Conservation (phyloP, 2,329 filamentous ascomycete genomes). For the Cryphonectria nitschkei region DNA sequence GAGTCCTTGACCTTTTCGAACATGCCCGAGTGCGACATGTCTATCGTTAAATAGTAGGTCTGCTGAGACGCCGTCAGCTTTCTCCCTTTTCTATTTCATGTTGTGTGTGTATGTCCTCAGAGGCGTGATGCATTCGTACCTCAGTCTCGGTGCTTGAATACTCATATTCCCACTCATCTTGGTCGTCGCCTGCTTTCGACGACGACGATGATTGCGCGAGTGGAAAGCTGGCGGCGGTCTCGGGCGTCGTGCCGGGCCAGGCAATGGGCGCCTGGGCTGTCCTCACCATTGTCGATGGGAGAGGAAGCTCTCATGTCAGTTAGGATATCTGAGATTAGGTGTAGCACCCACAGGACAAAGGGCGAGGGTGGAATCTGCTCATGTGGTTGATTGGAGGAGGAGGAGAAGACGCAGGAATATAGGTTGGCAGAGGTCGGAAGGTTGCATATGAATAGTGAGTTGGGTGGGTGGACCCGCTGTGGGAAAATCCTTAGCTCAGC, state of each 20-base stretch:
- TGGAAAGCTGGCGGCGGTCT: conserved; percentile 21
- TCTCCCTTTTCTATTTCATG: background rate
- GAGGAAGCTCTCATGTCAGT: background rate
- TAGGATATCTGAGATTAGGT: too few species aligned
- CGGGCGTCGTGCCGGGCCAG: conserved; percentile 20
- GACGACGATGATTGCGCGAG: conserved; percentile 18
- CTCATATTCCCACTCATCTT: conserved; percentile 69
- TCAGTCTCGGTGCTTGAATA: conserved; percentile 67
- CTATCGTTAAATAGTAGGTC: conserved; percentile 68
- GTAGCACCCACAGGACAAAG: too few species aligned
- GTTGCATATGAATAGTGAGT: too few species aligned
- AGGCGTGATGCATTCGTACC: conserved; percentile 43
- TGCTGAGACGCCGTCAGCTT: conserved; percentile 36
- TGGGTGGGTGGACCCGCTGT: background rate
- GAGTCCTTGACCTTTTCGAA: conserved; percentile 47
- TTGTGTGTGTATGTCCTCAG: background rate
- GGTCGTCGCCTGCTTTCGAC: conserved; percentile 43
- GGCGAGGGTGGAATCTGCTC: background rate
- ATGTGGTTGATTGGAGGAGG: background rate
- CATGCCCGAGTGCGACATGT: conserved; percentile 65
- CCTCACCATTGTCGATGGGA: conserved; percentile 16
- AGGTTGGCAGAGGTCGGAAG: too few species aligned
- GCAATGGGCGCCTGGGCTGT: conserved; percentile 30
- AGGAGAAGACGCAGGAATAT: background rate
- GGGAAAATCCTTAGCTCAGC: background rate